Conservation (phyloP, 768 basidiomycete genomes). For the Lepiota venenata region DNA sequence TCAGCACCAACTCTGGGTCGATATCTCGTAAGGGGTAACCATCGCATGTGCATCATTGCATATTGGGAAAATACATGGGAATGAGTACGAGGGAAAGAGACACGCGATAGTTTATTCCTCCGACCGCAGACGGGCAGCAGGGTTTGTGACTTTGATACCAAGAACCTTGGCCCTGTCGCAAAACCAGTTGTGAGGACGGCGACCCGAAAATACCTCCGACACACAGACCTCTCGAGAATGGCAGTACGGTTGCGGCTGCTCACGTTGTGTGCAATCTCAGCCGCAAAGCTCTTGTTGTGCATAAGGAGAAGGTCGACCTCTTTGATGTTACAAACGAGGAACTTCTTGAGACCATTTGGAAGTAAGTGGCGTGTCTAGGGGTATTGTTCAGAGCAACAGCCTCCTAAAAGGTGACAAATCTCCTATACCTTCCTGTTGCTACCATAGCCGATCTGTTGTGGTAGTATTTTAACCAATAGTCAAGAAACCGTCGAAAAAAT, state of each 20-base stretch:
- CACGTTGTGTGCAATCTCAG: slow-evolving; percentile 95
- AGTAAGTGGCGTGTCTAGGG: slow-evolving; percentile 87
- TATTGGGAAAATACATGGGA: slow-evolving; percentile 52
- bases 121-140: slow-evolving; percentile 88
- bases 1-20: background rate
- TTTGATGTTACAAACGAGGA: slow-evolving; percentile 90
- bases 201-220: background rate
- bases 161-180: slow-evolving; percentile 70
- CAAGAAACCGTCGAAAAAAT: background rate
- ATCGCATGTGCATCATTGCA: slow-evolving; percentile 50
- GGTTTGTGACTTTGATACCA: slow-evolving; percentile 92
- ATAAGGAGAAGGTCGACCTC: slow-evolving; percentile 95
- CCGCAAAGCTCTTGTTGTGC: slow-evolving; percentile 96
- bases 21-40: slow-evolving; percentile 8
- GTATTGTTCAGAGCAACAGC: slow-evolving; percentile 4
- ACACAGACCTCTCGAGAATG: slow-evolving; percentile 79
- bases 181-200: slow-evolving; percentile 9
- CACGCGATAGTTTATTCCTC: slow-evolving; percentile 69
- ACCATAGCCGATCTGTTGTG: slow-evolving; percentile 87
- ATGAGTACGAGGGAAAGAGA: slow-evolving; percentile 32
- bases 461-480: background rate
- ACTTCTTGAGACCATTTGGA: slow-evolving; percentile 94
- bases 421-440: slow-evolving; percentile 77
- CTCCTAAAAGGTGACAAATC: slow-evolving; percentile 31
- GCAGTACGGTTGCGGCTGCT: slow-evolving; percentile 91